Evolutionary conservation across 306 rosid species (phyloP).

Genomic region (Cicer pinnatifidum): DNA sequence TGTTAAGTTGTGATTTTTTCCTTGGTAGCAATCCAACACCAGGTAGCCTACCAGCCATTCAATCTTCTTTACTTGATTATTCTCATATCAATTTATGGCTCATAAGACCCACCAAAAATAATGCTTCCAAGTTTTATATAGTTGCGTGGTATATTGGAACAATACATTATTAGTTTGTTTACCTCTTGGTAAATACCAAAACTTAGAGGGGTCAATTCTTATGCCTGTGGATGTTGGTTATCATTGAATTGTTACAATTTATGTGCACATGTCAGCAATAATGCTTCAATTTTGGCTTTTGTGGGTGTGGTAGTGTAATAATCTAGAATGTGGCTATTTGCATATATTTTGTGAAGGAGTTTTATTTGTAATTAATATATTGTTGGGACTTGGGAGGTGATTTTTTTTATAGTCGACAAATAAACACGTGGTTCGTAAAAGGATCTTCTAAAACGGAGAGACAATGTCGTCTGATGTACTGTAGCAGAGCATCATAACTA

Average conservation of each 20-base stretch:
- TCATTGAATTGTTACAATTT: conserved; percentile 15
- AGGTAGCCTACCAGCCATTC: conserved; percentile 65
- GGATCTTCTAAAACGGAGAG: background rate
- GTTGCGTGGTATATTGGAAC: conserved; percentile 8
- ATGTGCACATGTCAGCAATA: conserved; percentile 39
- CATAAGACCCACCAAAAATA: conserved; percentile 20
- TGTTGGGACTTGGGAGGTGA: background rate
- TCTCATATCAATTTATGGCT: conserved; percentile 38
- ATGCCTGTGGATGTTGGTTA: background rate
- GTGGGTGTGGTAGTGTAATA: background rate
- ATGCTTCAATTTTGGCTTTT: conserved; percentile 27
- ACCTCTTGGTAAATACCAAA: conserved; percentile 35
- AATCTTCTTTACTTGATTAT: background rate
- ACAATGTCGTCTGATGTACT: background rate
- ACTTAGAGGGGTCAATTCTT: conserved; percentile 9
- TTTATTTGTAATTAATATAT: background rate
- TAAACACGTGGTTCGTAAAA: conserved; percentile 26
- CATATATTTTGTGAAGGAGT: background rate
- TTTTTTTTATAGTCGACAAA: conserved; percentile 24
- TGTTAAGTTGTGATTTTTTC: conserved; percentile 34
- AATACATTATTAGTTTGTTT: background rate
- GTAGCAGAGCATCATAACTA: background rate
- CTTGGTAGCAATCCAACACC: conserved; percentile 60
- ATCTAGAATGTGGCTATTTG: background rate
- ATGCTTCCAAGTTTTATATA: conserved; percentile 23